Conservation (phyloP, 2,329 filamentous ascomycete genomes). For the Colletotrichum sojae region DNA sequence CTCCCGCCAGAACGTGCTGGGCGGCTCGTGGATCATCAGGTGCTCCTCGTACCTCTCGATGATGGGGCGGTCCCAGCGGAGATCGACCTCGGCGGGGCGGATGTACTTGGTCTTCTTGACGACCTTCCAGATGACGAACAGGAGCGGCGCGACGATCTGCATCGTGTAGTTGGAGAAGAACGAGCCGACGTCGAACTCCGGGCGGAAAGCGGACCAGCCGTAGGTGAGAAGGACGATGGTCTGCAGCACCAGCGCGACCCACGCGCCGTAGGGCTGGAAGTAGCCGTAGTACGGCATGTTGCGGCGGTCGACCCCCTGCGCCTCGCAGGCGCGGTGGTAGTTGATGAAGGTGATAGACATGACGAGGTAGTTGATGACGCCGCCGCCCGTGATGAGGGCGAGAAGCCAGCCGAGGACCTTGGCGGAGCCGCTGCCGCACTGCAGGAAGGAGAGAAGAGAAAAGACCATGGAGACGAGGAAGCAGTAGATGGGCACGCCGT, state of each 20-base stretch:
- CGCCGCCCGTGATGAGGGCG: conserved; percentile 72
- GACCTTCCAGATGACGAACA: conserved; percentile 71
- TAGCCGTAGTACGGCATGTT: conserved; percentile 76
- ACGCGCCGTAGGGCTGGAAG: conserved; percentile 75
- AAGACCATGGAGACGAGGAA: conserved; percentile 37
- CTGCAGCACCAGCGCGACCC: conserved; percentile 70
- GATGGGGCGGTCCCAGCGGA: conserved; percentile 71
- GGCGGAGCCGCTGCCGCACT: conserved; percentile 62
- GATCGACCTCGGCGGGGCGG: conserved; percentile 67
- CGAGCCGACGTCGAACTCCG: conserved; percentile 68
- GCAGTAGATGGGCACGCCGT: conserved; percentile 48
- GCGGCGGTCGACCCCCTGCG: conserved; percentile 68
- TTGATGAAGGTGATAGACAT: conserved; percentile 70
- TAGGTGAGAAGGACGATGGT: conserved; percentile 73
- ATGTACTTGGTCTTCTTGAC: conserved; percentile 72
- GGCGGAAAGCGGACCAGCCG: conserved; percentile 75
- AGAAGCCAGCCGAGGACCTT: conserved; percentile 78
- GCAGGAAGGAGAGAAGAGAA: conserved; percentile 41
- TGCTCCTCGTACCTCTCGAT: conserved; percentile 70
- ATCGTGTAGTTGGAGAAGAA: conserved; percentile 77
- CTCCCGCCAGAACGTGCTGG: conserved; percentile 70
- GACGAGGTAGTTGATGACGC: conserved; percentile 40
- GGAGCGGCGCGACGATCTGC: conserved; percentile 70
- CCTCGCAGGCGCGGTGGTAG: conserved; percentile 70
- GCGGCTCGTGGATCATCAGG: conserved; percentile 49